Conservation (phyloP, 805 yeast species). For the Schizosaccharomyces osmophilus region DNA sequence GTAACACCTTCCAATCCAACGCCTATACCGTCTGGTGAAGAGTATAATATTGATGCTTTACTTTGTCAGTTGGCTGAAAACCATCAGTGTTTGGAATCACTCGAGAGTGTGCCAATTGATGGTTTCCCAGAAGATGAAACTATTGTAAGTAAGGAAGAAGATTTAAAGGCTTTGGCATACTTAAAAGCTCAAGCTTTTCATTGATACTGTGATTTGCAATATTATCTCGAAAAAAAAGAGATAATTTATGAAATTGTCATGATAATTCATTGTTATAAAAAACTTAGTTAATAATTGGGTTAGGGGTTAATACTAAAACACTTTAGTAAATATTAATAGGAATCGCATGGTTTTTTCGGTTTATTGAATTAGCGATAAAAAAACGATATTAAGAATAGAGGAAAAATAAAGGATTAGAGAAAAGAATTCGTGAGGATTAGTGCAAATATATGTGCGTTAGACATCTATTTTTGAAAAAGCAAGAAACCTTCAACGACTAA, state of each 20-base stretch:
- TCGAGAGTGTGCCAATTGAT: background rate
- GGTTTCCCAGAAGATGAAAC: background rate
- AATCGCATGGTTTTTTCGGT: no score
- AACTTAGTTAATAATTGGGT: no score
- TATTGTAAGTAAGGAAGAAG: background rate
- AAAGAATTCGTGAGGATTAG: no score
- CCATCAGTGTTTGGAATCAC: background rate
- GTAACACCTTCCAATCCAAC: conserved; percentile 65
- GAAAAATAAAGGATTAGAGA: no score
- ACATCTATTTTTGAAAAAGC: background rate
- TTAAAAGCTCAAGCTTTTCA: background rate
- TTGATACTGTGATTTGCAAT: background rate
- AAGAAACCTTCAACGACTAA: background rate
- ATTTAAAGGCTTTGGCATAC: background rate
- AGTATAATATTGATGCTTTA: conserved; percentile 27
- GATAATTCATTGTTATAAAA: no score
- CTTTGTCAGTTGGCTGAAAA: background rate
- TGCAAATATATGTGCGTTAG: no score
- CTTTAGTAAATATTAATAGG: no score
- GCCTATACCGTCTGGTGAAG: conserved; percentile 58
- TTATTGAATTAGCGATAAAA: no score
- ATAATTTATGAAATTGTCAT: no score
- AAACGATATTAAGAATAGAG: no score
- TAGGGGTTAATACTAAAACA: no score
- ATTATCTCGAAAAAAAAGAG: no score